Evolutionary conservation across 805 yeast genomes (phyloP).

Genomic region (Candida sithepensis): DNA sequence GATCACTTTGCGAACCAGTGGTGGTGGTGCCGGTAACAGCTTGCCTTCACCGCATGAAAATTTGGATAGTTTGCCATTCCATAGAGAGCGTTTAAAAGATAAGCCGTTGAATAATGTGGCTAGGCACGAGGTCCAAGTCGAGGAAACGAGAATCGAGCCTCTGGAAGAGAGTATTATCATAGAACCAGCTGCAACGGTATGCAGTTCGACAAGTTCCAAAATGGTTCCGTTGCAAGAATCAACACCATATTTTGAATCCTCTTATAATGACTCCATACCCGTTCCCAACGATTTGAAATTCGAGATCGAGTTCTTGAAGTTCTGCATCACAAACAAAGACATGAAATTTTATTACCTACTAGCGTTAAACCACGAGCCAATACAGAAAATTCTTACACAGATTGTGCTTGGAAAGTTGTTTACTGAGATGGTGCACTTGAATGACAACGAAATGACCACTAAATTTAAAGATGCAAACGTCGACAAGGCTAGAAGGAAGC

Average conservation of each 20-base stretch:
- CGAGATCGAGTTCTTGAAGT: constrained; percentile 19
- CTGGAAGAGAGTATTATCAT: not conserved
- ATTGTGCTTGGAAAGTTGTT: constrained; percentile 15
- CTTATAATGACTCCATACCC: not conserved
- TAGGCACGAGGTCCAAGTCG: not conserved
- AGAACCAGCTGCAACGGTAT: too few species aligned
- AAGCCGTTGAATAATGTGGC: too few species aligned
- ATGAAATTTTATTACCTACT: constrained; percentile 16
- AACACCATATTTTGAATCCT: not conserved
- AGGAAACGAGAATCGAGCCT: not conserved
- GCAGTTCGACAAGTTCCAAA: too few species aligned
- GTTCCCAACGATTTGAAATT: constrained; percentile 4
- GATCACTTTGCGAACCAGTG: not conserved
- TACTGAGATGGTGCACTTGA: constrained; percentile 10
- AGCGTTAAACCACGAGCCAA: constrained; percentile 9
- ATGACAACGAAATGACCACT: constrained; percentile 7
- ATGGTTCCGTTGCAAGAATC: constrained; percentile 4
- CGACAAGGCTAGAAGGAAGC: constrained; percentile 12
- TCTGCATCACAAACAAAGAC: constrained; percentile 15
- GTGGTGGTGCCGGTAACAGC: not conserved
- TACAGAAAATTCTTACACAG: constrained; percentile 14
- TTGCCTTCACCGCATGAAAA: not conserved
- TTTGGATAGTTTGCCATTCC: constrained; percentile 10
- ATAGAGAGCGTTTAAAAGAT: constrained; percentile 4
- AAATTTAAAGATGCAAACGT: constrained; percentile 7